phyloP scores from a whole-genome alignment of 805 yeast species.

The Osmozyma mogii region DNA sequence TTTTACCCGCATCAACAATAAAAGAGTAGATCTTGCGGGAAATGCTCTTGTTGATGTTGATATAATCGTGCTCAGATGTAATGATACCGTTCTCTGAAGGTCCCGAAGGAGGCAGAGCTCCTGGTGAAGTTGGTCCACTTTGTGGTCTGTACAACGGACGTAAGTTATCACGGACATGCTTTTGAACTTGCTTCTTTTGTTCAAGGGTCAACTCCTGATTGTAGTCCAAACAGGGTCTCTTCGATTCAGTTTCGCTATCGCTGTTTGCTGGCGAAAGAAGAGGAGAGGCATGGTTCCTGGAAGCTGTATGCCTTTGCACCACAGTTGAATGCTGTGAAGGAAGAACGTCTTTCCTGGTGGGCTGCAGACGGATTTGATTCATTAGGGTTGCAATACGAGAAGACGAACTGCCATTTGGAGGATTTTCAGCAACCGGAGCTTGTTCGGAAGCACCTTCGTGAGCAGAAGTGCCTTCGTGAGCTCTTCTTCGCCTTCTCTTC shows the following conservation, averaged over 20 bases:
- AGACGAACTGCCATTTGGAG: neutral
- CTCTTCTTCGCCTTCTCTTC: conserved; percentile 1
- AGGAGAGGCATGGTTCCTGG: neutral
- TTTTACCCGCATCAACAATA: conserved; percentile 12
- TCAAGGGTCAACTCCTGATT: conserved; percentile 24
- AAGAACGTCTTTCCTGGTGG: conserved; percentile 1
- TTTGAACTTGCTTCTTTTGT: conserved; percentile 52
- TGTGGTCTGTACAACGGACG: conserved; percentile 37
- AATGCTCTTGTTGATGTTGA: conserved; percentile 52
- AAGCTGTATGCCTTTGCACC: neutral
- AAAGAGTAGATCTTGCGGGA: conserved; percentile 50
- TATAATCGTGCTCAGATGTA: conserved; percentile 36
- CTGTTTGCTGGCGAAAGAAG: conserved; percentile 3
- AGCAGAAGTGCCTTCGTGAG: neutral
- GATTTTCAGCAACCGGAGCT: no score
- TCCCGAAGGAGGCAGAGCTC: no score
- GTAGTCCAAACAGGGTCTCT: neutral
- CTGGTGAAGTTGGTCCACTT: no score
- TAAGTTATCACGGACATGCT: conserved; percentile 43
- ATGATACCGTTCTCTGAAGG: conserved; percentile 17
- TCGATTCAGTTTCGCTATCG: conserved; percentile 2
- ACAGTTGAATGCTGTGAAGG: neutral
- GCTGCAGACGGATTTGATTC: conserved; percentile 11
- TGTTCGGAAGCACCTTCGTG: neutral
- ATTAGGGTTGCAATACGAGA: conserved; percentile 15